Base-by-base conservation (phyloP, 2,329 filamentous ascomycete species). In the Pyrenochaeta sp. region DNA sequence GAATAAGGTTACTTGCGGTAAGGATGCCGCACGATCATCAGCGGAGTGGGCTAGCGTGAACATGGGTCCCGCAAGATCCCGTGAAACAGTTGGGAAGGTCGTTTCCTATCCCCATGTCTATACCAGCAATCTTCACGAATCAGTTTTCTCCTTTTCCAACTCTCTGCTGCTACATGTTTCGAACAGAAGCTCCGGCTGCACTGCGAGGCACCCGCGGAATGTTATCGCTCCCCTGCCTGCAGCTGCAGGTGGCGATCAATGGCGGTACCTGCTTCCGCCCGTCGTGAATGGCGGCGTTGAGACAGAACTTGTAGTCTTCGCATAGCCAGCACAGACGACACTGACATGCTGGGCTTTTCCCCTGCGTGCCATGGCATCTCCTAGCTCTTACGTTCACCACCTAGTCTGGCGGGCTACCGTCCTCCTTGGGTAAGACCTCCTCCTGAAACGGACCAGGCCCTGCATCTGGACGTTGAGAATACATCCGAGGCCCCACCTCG, bases 381-480 rank as follows among this genome's bases (percentile, higher is more conserved):
- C 42, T 44, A 44, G 42, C 9, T 44, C 42, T 28, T 27, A 44
- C 12, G 47, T 28, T 13, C 15, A 12, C 10, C 15, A 46, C 47
- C 50, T 54, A 55, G 57, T 54, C 48, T 40, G 37, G 22, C 64
- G 62, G 67, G 19, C 52, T 48, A 54, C 58, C 54, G 47, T 36
- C 64, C 57, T 27, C 57, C 54, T 52, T 49, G 50, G 52, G 61
- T 57, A 51, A 56, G 55, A 42, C 39, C 43, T 37, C 55, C 51
- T 52, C 56, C 54, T 70, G 62, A 70, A 70, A 70, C 66, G 59
- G 58, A 52, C 50, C 58, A 57, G 54, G 56, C 52, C 60, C 56
- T 60, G 58, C 50, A 46, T 57, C 27, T 42, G 58, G 60, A 55
- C 55, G 53, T 52, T 54, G 57, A 60, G 54, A 50, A 60, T 48